A percentile compares a stretch with the other conserved stretches of the same genome.
phyloP scores from a whole-genome alignment of 176 grass and related monocot genomes.

The Themeda triandra region DNA sequence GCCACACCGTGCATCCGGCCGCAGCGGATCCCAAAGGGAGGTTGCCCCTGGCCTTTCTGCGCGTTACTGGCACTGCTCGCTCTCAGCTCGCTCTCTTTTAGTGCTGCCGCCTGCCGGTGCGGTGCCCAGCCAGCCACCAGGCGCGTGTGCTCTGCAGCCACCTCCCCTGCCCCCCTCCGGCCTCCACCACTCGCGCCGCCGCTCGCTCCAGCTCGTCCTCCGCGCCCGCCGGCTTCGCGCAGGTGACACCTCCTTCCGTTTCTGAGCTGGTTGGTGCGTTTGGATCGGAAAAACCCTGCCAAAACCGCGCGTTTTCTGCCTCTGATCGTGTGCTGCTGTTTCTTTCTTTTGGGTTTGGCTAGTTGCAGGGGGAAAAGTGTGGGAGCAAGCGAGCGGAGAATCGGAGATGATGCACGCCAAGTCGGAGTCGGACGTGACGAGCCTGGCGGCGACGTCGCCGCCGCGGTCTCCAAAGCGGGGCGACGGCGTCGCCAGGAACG shows the following conservation, averaged over 20 bases:
- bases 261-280: neutral
- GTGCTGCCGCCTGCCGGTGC: constrained; percentile 22
- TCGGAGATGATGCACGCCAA: constrained; percentile 76
- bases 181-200: neutral
- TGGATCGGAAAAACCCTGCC: neutral
- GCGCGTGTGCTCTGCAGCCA: neutral
- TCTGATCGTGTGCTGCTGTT: neutral
- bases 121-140: neutral
- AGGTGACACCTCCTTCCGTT: constrained; percentile 16
- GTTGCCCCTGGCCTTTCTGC: constrained; percentile 40
- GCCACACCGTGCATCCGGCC: neutral
- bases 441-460: constrained; percentile 88
- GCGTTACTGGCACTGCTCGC: neutral
- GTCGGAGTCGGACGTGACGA: constrained; percentile 94
- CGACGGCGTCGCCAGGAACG: neutral
- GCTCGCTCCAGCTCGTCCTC: neutral
- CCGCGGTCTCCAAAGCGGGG: constrained; percentile 78
- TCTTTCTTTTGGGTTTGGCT: neutral
- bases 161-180: neutral
- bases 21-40: constrained; percentile 28
- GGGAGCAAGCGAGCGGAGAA: neutral
- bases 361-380: neutral
- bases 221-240: neutral
- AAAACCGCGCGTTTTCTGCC: neutral
- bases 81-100: constrained; percentile 31